Conservation (phyloP, 768 basidiomycete species). For the Daedaleopsis nitida region DNA sequence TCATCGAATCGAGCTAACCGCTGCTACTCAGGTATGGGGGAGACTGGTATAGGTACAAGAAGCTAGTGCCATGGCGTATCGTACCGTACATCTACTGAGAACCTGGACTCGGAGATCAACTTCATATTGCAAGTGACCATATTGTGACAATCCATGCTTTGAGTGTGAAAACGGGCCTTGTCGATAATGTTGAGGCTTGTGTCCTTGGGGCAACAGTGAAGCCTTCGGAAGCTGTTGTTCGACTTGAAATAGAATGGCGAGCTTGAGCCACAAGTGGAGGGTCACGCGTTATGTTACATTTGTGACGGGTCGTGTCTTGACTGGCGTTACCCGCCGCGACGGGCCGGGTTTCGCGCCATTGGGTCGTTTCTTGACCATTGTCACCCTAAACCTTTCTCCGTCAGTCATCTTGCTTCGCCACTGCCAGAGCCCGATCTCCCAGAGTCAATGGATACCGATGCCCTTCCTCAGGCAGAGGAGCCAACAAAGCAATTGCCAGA, state of each 20-base stretch:
- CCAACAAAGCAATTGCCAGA: background rate
- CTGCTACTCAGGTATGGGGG: conserved; percentile 71
- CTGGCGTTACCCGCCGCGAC: background rate
- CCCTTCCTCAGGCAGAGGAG: background rate
- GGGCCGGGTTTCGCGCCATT: background rate
- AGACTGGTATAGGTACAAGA: conserved; percentile 91
- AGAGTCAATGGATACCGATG: conserved; percentile 1
- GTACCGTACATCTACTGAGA: conserved; percentile 78
- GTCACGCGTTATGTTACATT: background rate
- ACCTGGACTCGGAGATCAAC: no score
- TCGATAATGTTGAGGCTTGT: no score
- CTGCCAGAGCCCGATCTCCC: background rate
- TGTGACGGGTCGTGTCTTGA: background rate
- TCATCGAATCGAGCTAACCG: background rate
- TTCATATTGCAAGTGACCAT: no score
- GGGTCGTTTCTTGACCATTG: background rate
- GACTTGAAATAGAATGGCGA: no score
- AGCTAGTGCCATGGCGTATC: conserved; percentile 82
- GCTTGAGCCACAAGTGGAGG: no score
- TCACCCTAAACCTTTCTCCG: background rate
- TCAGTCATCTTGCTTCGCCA: background rate
- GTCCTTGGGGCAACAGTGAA: no score
- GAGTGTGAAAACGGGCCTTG: no score
- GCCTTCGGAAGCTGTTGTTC: no score
- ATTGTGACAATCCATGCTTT: no score